Evolutionary conservation across 441 rosid species (phyloP), one percentile per base, ranked within the genome.

Genomic region (Pelargonium myrrhifolium): DNA sequence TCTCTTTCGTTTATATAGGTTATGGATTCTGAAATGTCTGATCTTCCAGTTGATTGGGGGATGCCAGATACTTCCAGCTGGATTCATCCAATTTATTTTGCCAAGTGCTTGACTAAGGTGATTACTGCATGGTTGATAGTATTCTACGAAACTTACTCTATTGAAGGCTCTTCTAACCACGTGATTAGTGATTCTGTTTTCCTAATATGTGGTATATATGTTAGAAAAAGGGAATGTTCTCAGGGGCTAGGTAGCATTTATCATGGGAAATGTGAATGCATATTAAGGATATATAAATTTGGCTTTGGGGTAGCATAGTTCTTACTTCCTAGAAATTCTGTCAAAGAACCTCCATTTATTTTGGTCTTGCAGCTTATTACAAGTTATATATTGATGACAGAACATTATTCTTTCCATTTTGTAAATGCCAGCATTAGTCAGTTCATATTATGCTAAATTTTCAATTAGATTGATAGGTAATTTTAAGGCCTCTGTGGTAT

Each of bases 1-100:
- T 31, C 49, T 67, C 47, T 65, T 53, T 55, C 31, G 37, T 58
- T 79, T 45, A 51, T 68, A 56, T 76, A 89, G 98, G 85, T 81
- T 58, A 72, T 79, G 86, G 97, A 87, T 49, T 81, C 85, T 69
- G 90, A 93, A 78, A 73, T 67, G 55, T 72, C 83, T 70, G 89
- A 84, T 67, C 73, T 73, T 78, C 79, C 90, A 8, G 84, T 82
- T 17, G 89, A 90, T 76, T 93, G 97, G 98, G 94, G 98, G 69
- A 86, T 86, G 89, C 90, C 97, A 61, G 87, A 86, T 69, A 78
- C 84, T 61, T 80, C 84, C 68, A 80, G 75, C 45, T 78, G 79
- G 68, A 74, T 86, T 75, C 97, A 93, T 86, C 98, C 98, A 55
- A 72, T 86, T 63, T 86, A 87, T 83, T 93, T 93, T 76, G 81